These are phyloP conservation scores for Boletus fagicola DNA, from an alignment of 768 basidiomycete species.

Conservation along the genomic window DNA sequence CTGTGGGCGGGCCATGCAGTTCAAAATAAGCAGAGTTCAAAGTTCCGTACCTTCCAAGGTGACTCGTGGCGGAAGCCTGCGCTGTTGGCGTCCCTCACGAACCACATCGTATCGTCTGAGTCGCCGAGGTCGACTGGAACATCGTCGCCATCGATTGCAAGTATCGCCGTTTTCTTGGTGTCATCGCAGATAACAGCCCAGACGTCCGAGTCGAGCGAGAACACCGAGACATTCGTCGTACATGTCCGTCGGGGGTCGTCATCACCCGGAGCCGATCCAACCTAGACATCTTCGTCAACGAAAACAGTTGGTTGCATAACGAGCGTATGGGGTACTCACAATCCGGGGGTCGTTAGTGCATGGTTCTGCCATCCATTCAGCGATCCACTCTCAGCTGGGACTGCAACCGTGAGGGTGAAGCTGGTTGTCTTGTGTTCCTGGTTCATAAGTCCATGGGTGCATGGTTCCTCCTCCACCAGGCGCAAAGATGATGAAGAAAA, in stretches of 20 bases:
- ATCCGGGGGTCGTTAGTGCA: slow-evolving; percentile 57
- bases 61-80: not conserved
- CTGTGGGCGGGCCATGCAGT: not conserved
- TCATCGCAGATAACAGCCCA: not conserved
- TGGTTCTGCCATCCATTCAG: slow-evolving; percentile 70
- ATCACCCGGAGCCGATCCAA: slow-evolving; percentile 24
- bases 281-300: slow-evolving; percentile 6
- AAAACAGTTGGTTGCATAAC: not conserved
- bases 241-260: not conserved
- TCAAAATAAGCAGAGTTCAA: not conserved
- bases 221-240: slow-evolving; percentile 27
- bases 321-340: slow-evolving; percentile 41
- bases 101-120: slow-evolving; percentile 4
- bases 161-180: not conserved
- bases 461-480: not conserved
- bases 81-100: slow-evolving; percentile 4
- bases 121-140: not conserved
- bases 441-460: not conserved
- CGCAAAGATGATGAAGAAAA: slow-evolving; percentile 3
- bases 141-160: slow-evolving; percentile 17
- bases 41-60: slow-evolving; percentile 25
- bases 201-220: slow-evolving; percentile 19
- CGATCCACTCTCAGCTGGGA: slow-evolving; percentile 66
- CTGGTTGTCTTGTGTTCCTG: not conserved
- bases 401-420: slow-evolving; percentile 74